A percentile compares a stretch with the other conserved stretches of the same genome.
Evolutionary conservation across 2,329 filamentous ascomycete genomes (phyloP).

Genomic region (Clarireedia monteithiana): DNA sequence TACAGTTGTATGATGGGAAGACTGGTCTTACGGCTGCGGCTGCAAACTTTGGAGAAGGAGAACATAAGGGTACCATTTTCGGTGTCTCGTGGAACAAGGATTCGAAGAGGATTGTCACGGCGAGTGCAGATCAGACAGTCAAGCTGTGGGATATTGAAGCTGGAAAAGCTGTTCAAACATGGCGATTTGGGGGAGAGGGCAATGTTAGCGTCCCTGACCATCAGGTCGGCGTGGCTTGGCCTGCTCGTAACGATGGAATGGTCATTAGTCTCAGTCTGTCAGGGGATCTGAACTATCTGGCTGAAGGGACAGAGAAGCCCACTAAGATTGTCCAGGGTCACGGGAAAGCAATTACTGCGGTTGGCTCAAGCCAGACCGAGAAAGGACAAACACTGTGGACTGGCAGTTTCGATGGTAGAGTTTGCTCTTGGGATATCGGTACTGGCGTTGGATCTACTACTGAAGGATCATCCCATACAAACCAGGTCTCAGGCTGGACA

Average conservation of each 20-base stretch:
- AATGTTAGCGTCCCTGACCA: conserved; percentile 69
- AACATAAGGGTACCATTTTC: conserved; percentile 89
- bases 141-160: conserved; percentile 87
- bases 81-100: conserved; percentile 85
- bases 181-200: conserved; percentile 69
- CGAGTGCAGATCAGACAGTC: conserved; percentile 89
- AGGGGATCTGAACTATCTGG: conserved; percentile 85
- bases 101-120: conserved; percentile 79
- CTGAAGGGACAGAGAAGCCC: conserved; percentile 62
- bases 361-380: conserved; percentile 47
- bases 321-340: conserved; percentile 74
- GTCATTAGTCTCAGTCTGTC: conserved; percentile 85
- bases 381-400: conserved; percentile 64
- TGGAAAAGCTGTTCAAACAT: conserved; percentile 69
- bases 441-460: conserved; percentile 62
- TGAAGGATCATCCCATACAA: conserved; percentile 76
- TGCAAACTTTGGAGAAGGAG: conserved; percentile 69
- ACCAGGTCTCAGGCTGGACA: conserved; percentile 74
- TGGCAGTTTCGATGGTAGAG: conserved; percentile 84
- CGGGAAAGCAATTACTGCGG: conserved; percentile 80
- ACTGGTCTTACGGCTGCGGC: conserved; percentile 66
- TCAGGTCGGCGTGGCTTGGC: conserved; percentile 92
- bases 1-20: conserved; percentile 95
- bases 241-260: conserved; percentile 71
- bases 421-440: conserved; percentile 74